Evolutionary conservation across 345 rosid species (phyloP).

Genomic region (Boechera stricta): DNA sequence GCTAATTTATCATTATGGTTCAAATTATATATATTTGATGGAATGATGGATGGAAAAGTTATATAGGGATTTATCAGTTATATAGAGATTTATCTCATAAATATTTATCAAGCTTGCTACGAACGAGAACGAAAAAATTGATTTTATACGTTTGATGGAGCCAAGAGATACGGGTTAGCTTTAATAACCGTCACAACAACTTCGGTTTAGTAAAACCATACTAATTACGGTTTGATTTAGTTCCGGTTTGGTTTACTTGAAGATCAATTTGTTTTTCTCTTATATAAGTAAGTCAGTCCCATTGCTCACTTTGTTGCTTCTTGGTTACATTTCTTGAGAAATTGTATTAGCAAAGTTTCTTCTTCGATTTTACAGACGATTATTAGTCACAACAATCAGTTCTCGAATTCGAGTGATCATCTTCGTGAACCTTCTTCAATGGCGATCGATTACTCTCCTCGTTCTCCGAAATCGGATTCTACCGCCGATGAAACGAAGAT

Average conservation of each 20-base stretch:
- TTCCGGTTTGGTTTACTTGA: conserved; percentile 8
- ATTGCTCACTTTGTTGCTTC: not conserved
- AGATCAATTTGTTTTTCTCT: not conserved
- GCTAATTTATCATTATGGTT: not conserved
- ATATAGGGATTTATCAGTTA: not conserved
- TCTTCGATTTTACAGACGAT: conserved; percentile 11
- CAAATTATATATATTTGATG: too few relatives aligned
- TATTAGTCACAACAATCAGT: not conserved
- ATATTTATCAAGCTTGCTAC: too few relatives aligned
- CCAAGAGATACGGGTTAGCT: not conserved
- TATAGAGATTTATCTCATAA: too few relatives aligned
- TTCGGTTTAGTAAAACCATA: conserved; percentile 11
- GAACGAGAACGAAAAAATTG: too few relatives aligned
- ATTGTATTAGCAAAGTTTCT: not conserved
- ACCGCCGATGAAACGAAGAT: conserved; percentile 37
- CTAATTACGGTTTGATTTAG: not conserved
- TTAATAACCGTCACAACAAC: not conserved
- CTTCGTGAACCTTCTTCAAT: conserved; percentile 12
- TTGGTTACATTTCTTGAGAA: not conserved
- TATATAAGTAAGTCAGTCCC: not conserved
- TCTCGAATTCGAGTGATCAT: not conserved
- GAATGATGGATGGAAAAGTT: too few relatives aligned
- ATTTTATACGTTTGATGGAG: too few relatives aligned
- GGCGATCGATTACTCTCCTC: conserved; percentile 23
- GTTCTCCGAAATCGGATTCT: conserved; percentile 31